Evolutionary conservation across 148 eudicot genomes (phyloP), one percentile per base, ranked within the genome.

Genomic region (Fagopyrum esculentum): DNA sequence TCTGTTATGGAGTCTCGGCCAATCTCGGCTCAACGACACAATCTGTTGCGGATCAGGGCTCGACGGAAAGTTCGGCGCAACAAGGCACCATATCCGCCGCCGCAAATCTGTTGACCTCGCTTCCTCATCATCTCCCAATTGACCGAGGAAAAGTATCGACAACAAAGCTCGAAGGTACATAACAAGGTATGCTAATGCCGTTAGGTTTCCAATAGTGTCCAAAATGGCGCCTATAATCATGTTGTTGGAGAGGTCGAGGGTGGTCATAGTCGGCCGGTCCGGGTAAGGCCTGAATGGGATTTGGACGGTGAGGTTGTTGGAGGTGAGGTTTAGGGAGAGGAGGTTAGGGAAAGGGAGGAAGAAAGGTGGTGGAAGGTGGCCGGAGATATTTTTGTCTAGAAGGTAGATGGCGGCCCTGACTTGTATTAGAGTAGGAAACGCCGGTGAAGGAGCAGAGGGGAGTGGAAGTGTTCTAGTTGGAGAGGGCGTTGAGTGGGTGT

Each of bases 201-300:
- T 66, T 17, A 83, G 49, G 2, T 45, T 73, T 16, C 91, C 97
- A 3, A 93, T 72, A n/a, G 74, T 81, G 6, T 76, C 82, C 0
- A 94, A 89, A 45, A 93, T 91, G 57, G 50, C 9, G 5, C 92
- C 97, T 1, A 87, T 82, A 15, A 93, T 77, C 83, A 91, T 80
- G 85, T 93, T 93, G 83, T 93, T 91, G 43, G 94, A 93, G 4
- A 93, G 75, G 81, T 93, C 98, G 74, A 93, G 72, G 7, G 77
- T 85, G 73, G 85, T 73, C 19, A 91, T 87, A 56, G n/a, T 7
- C 2, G 87, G 72, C 59, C 26, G 59, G 59, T 1, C 59, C 22
- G 59, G 59, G 59, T 16, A 55, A 4, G 59, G 59, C 59, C 59
- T 26, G 35, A 63, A 51, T 0, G 91, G 98, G 9, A 91, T 63